Percentiles rank a stretch among this genome's conserved stretches.
Conservation (phyloP, 2,329 filamentous ascomycete species). For the Fusarium papillatum region DNA sequence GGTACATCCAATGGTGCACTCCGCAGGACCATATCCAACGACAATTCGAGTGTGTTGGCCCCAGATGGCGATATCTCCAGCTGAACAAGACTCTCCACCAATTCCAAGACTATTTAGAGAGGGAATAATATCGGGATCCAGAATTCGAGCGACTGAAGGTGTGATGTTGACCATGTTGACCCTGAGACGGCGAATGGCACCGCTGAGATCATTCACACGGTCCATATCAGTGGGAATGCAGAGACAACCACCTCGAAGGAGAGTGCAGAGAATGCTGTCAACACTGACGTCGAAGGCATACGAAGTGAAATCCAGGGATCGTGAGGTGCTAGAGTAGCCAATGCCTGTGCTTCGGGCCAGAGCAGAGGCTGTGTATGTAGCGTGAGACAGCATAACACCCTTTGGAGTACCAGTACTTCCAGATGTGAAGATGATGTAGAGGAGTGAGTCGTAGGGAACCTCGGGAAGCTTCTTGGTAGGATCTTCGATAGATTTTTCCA, state of each 20-base stretch:
- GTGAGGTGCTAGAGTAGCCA: constrained; percentile 55
- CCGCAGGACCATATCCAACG: constrained; percentile 67
- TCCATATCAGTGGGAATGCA: constrained; percentile 68
- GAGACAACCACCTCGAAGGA: constrained; percentile 63
- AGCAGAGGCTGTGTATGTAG: constrained; percentile 59
- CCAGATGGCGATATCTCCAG: constrained; percentile 63
- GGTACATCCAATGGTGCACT: constrained; percentile 67
- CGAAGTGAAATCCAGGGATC: constrained; percentile 61
- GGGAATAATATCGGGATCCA: constrained; percentile 60
- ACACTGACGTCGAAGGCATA: constrained; percentile 69
- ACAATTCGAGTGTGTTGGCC: constrained; percentile 60
- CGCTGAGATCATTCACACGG: constrained; percentile 63
- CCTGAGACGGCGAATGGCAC: constrained; percentile 57
- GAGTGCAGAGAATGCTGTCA: constrained; percentile 66
- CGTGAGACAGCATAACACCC: constrained; percentile 68
- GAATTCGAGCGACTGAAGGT: constrained; percentile 62
- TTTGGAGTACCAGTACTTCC: constrained; percentile 75
- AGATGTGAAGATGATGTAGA: constrained; percentile 75
- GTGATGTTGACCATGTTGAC: constrained; percentile 65
- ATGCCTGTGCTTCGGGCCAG: constrained; percentile 47
- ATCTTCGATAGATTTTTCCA: constrained; percentile 29
- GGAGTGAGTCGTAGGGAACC: constrained; percentile 58
- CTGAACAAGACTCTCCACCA: constrained; percentile 66
- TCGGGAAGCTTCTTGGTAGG: constrained; percentile 44
- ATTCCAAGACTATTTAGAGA: constrained; percentile 62